Base-by-base conservation (phyloP, 768 basidiomycete genomes). In the Termitomyces sp. region DNA sequence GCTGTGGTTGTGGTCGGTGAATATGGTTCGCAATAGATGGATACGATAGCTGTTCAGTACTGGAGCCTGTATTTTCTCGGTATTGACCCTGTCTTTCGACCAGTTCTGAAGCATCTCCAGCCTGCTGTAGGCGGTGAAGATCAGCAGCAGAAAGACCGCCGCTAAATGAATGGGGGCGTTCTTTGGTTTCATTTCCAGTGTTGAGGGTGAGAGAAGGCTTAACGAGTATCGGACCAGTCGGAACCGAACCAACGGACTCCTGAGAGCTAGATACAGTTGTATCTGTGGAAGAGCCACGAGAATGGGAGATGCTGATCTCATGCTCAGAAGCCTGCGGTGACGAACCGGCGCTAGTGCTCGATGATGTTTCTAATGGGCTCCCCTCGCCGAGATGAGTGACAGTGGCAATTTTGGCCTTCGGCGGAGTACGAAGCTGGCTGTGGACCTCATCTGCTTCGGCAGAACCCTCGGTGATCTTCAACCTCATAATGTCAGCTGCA, bases 231-330 rank as follows among this genome's bases (percentile, higher is more conserved):
- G 81, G 80, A 67, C 84, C 84, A 63, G 82, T 82, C 57, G 74
- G 75, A 47, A 74, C 74, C 53, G 82, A 84, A 53, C 75, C 66
- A 17, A 64, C 72, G 50, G 85, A 84, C 56, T 80, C 81, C 59
- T 82, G 86, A 55, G 83, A 82, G 66, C 76, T 78, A 5, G 83
- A 84, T 48, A 79, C 76, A 29, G 85, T 80, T 32, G 86, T 87
- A 71, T 91, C 90, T 60, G 86, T 84, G n/a, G 90, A 91, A 27
- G 89, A 90, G 52, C 87, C 90, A 54, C 90, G 84, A 60, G 90
- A 91, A 71, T 91, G 90, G 60, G 86, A 85, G 29, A 82, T 77
- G 53, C 73, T 78, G 64, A 85, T 83, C 58, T 81, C 80, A 69
- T 87, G 85, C 62, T 89, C 87, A 59, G 84, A 80, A 43, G 80